Conservation (phyloP, 306 rosid genomes). For the Vachellia collinsii region DNA sequence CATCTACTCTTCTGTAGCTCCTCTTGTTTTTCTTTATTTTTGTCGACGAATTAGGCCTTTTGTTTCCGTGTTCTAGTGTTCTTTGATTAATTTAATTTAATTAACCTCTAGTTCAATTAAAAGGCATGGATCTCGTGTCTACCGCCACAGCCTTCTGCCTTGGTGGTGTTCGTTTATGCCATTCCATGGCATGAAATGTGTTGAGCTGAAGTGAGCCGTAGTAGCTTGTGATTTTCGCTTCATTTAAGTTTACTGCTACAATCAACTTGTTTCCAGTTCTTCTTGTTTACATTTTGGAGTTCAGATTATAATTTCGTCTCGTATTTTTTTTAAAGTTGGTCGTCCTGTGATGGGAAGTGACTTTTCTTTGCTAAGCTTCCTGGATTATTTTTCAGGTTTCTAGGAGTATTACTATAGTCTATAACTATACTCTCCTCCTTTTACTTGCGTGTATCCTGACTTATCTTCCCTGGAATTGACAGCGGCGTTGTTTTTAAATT, state of each 20-base stretch:
- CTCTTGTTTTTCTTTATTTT: not conserved
- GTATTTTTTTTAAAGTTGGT: not conserved
- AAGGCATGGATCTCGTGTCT: not conserved
- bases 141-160: not conserved
- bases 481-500: conserved; percentile 31
- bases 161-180: not conserved
- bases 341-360: not conserved
- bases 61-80: not conserved
- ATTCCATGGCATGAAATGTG: conserved; percentile 20
- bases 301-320: not conserved
- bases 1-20: not conserved
- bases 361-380: conserved; percentile 7
- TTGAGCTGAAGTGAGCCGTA: not conserved
- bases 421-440: not conserved
- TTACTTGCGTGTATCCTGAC: conserved; percentile 2
- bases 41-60: not conserved
- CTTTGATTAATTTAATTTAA: conserved; percentile 8
- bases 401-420: not conserved
- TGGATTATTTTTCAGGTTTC: conserved; percentile 14
- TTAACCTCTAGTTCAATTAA: not conserved
- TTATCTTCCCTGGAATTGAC: not conserved
- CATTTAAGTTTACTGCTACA: not conserved
- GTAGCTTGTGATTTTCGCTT: conserved; percentile 14
- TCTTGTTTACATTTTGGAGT: conserved; percentile 19
- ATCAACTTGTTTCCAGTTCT: not conserved